phyloP scores from a whole-genome alignment of 208 protist genomes.

The Trypanosoma theileri region DNA sequence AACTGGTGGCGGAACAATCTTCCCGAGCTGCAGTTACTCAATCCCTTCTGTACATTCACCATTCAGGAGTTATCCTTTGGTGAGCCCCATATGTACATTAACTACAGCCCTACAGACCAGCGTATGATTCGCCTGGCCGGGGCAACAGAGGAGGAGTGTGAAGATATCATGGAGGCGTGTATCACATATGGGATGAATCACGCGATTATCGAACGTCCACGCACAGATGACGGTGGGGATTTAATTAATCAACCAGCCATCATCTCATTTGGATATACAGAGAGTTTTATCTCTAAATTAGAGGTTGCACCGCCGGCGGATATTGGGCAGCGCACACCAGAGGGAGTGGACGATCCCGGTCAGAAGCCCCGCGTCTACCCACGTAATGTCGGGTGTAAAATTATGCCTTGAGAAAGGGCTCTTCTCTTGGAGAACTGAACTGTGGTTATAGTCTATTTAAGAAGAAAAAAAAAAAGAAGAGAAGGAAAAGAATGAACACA shows the following conservation, averaged over 20 bases:
- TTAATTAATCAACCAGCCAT: constrained; percentile 85
- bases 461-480: not conserved
- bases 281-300: constrained; percentile 86
- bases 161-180: constrained; percentile 90
- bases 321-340: constrained; percentile 78
- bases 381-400: constrained; percentile 82
- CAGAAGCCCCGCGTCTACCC: constrained; percentile 86
- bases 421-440: not conserved
- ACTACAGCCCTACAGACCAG: constrained; percentile 87
- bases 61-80: constrained; percentile 90
- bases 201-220: constrained; percentile 80
- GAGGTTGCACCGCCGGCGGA: constrained; percentile 80
- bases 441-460: not conserved
- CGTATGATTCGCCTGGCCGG: constrained; percentile 87
- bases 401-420: constrained; percentile 72
- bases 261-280: constrained; percentile 87
- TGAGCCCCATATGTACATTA: constrained; percentile 91
- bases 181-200: constrained; percentile 90
- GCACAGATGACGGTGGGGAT: constrained; percentile 86
- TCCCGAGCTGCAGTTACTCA: constrained; percentile 88
- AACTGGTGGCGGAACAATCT: constrained; percentile 92
- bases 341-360: constrained; percentile 88
- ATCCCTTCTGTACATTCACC: constrained; percentile 87
- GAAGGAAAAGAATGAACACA: not conserved
- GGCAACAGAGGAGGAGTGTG: constrained; percentile 88